phyloP scores from a whole-genome alignment of 805 yeast species.

The Candida xyloterini region DNA sequence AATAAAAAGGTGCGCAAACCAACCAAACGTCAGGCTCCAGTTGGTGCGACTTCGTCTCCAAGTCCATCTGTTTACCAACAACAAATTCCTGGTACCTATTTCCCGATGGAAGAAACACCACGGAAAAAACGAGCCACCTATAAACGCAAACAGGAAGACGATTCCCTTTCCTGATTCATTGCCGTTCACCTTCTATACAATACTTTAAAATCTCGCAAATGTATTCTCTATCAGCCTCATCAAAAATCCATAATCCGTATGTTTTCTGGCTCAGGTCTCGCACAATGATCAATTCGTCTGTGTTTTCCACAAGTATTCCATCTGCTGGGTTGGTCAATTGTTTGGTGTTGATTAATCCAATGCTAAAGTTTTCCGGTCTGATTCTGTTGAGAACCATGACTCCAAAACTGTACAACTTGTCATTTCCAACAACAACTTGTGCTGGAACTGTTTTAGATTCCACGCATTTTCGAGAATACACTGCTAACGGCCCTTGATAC shows the following conservation, averaged over 20 bases:
- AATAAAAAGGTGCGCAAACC: slow-evolving; percentile 31
- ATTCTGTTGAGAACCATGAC: slow-evolving; percentile 64
- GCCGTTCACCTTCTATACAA: slow-evolving; percentile 23
- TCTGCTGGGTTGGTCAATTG: slow-evolving; percentile 31
- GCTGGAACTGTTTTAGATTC: slow-evolving; percentile 1
- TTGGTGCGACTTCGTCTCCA: slow-evolving; percentile 23
- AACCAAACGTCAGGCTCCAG: slow-evolving; percentile 31
- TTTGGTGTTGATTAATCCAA: slow-evolving; percentile 62
- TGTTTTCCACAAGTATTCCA: slow-evolving; percentile 63
- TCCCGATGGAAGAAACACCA: slow-evolving; percentile 24
- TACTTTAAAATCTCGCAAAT: slow-evolving; percentile 42
- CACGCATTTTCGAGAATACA: slow-evolving; percentile 39
- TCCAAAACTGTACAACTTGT: slow-evolving; percentile 56
- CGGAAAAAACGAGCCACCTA: slow-evolving; percentile 29
- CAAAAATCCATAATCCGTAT: slow-evolving; percentile 76
- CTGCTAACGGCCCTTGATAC: slow-evolving; percentile 65
- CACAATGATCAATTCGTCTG: slow-evolving; percentile 67
- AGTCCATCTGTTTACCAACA: slow-evolving; percentile 28
- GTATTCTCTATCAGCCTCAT: slow-evolving; percentile 61
- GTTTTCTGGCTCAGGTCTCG: slow-evolving; percentile 66
- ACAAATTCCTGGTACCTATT: slow-evolving; percentile 28
- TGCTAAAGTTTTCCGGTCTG: slow-evolving; percentile 66
- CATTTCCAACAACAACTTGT: slow-evolving; percentile 35
- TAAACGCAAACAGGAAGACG: slow-evolving; percentile 23
- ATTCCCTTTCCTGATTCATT: slow-evolving; percentile 2